Evolutionary conservation across 208 protist genomes (phyloP), one percentile per base, ranked within the genome.

Genomic region (Trypanosoma vivax): DNA sequence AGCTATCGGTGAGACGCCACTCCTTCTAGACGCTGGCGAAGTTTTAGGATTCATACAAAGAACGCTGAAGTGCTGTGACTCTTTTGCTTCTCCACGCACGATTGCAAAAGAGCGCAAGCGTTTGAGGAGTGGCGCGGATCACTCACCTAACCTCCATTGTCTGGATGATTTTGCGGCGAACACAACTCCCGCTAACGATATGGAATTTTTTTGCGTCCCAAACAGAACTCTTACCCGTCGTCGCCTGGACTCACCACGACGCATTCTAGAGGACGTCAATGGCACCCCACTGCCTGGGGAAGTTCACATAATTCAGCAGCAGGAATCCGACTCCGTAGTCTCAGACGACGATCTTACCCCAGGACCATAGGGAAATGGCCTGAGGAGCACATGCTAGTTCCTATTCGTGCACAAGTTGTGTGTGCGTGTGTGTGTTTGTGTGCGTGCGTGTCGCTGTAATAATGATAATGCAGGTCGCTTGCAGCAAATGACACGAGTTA

Each of bases 31-130:
- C 29, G 41, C 57, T 16, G 58, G 56, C 25, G 40, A 59, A 11
- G 40, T 77, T 41, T 21, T 70, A 16, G 55, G 57, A 13, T 82
- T 82, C 40, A 30, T 82, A 38, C 59, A 66, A 18, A 40, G 49
- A 14, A 69, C 55, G n/a, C 24, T 67, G 2, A 56, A 56, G 28
- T 46, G 54, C 0, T 46, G 63, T 1, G 57, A 67, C 3, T 53
- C 67, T 27, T 49, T 69, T n/a, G 65, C 63, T 9, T 59, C 56
- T n/a, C 65, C 68, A 35, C 73, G 73, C 25, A 30, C 28, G 2
- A 25, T 30, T 9, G 30, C 23, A 13, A 45, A 48, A 2, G 35
- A 39, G 16, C 45, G 57, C 11, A 63, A 54, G 39, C 46, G 57
- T 10, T 50, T 29, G 4, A 7, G 16, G 3, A 34, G 18, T 35